Evolutionary conservation across 441 rosid genomes (phyloP), one percentile per base, ranked within the genome.

Genomic region (Sinapis alba): DNA sequence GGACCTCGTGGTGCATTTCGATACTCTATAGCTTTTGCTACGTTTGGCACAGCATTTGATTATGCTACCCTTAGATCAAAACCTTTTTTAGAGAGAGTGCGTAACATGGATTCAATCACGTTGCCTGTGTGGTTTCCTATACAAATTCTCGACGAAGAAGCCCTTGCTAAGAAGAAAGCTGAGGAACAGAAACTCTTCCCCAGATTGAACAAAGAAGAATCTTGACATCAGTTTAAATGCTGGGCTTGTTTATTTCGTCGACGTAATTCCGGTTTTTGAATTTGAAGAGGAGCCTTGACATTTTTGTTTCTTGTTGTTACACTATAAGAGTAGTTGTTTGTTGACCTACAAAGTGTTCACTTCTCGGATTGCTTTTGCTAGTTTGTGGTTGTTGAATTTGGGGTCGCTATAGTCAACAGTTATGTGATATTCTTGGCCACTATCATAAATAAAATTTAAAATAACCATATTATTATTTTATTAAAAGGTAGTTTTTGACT

Each of bases 41-140:
- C 82, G 61, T 87, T 76, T 3, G 98, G 97, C 41, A 89, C 93
- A 26, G 64, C 87, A 6, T 79, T 78, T 11, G 98, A 91, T 84
- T 91, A 76, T 74, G 85, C 89, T 47, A 64, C 80, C 5, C 81
- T 84, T 54, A 87, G 74, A 64, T 78, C 90, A 69, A 84, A 83
- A 78, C 89, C 92, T 3, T 24, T 63, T 1, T 15, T 82, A 56
- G 79, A 32, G 80, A 82, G 41, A 41, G 11, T 51, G 34, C 69
- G 59, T 15, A 85, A 84, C 15, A 80, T 67, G 5, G 76, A 78
- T 32, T 80, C 84, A 79, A 57, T 86, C 62, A 87, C 82, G 75
- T 81, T 91, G 76, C 97, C 97, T 3, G 96, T 84, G 50, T 93
- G 98, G 98, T 93, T 85, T 72, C 96, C 97, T 9, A 91, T 93